Base-by-base conservation (phyloP, 176 grass and related monocot species). In the Calamus simplicifolius region DNA sequence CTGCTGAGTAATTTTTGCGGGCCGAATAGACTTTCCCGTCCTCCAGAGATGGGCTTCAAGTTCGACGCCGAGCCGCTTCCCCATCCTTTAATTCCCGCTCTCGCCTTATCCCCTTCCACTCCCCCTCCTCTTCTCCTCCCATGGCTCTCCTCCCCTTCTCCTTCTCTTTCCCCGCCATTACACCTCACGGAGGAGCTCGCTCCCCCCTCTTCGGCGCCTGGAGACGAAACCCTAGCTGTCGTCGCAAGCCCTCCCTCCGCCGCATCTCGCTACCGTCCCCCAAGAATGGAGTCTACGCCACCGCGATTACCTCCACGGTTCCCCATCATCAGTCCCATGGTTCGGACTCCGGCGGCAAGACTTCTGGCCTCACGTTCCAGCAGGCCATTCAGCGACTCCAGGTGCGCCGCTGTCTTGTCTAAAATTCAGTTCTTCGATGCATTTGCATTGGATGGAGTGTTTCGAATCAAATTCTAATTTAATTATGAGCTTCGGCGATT, bases 321-420 rank as follows among this genome's bases (percentile, higher is more conserved):
- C 70, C 57, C 27, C 51, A 25, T 8, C 23, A 62, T 43, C 50
- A 68, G 15, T 29, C 79, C 31, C 55, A 75, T 21, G 4, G 23
- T 28, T 51, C 68, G 14, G 57, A 59, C 5, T 18, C 23, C 19
- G 25, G 51, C 49, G 30, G 13, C 16, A 63, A 66, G 38, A 49
- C 35, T 18, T 56, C 72, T 72, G 80, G 73, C 16, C 77, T 96
- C 16, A 96, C 91, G 26, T 90, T 96, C 67, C 91, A 90, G 68
- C 91, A 96, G 81, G 91, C 86, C 57, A 87, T 96, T 59, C 91
- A 96, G 72, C 80, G 86, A n/a, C 91, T 96, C 57, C 91, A 96
- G 82, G 87, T 90, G 62, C 29, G 63, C 23, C 15, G 19, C 49
- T 14, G 16, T 50, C 18, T 64, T 19, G 21, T 63, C 10, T 26